These are phyloP conservation scores for Phaeotremella skinneri DNA, from an alignment of 768 basidiomycete genomes.

Conservation along the genomic window DNA sequence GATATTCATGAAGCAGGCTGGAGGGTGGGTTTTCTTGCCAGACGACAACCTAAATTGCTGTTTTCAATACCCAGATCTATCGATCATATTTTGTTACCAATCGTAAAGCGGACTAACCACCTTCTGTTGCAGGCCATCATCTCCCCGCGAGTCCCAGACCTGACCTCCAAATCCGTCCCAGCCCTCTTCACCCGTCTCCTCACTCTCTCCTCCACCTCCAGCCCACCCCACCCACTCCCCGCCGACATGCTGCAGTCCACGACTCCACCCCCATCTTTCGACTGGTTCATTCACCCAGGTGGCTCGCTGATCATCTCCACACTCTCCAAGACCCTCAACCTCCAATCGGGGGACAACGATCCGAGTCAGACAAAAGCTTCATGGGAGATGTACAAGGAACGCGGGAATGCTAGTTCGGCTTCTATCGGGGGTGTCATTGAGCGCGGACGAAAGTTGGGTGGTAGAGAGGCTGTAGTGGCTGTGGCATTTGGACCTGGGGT, in stretches of 20 bases:
- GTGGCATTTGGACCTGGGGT: constrained; percentile 31
- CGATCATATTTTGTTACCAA: too few species aligned
- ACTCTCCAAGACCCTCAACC: constrained; percentile 10
- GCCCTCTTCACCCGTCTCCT: constrained; percentile 24
- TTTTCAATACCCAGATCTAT: too few species aligned
- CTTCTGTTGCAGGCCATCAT: neutral
- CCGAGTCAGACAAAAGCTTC: constrained; percentile 14
- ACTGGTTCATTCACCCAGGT: constrained; percentile 34
- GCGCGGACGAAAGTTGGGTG: constrained; percentile 10
- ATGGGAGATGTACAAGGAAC: constrained; percentile 25
- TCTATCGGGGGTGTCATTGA: constrained; percentile 27
- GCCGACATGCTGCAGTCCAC: constrained; percentile 8
- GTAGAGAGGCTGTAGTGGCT: constrained; percentile 21
- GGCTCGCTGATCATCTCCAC: constrained; percentile 26
- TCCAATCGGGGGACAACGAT: constrained; percentile 8
- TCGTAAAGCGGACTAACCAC: neutral
- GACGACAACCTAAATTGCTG: too few species aligned
- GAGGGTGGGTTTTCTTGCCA: constrained; percentile 28
- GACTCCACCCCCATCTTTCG: constrained; percentile 14
- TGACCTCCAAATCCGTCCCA: constrained; percentile 6
- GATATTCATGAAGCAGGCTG: constrained; percentile 28
- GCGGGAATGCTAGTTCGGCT: constrained; percentile 24
- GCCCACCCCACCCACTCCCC: constrained; percentile 6
- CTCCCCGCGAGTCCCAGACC: neutral
- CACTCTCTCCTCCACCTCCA: constrained; percentile 18